Evolutionary conservation across 1,139 yeast genomes (phyloP).

Genomic region (Lodderomyces theae): DNA sequence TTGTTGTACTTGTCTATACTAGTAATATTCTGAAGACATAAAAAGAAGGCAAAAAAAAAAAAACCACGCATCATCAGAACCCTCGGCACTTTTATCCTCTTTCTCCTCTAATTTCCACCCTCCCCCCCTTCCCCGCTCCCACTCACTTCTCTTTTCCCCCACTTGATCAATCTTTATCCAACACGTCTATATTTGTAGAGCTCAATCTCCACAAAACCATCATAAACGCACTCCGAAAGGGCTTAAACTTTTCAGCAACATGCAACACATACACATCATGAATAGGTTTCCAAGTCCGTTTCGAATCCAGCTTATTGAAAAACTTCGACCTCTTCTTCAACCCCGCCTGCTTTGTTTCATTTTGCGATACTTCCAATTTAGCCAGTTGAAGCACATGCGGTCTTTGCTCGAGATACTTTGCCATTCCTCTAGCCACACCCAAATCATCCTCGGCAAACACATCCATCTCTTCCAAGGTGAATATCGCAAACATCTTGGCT

Average conservation of each 20-base stretch:
- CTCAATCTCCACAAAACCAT: slow-evolving; percentile 71
- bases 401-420: slow-evolving; percentile 56
- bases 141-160: no score
- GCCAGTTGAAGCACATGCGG: slow-evolving; percentile 49
- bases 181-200: slow-evolving; percentile 55
- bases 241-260: slow-evolving; percentile 58
- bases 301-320: slow-evolving; percentile 35
- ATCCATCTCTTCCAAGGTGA: slow-evolving; percentile 63
- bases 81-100: no score
- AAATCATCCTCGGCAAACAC: slow-evolving; percentile 78
- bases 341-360: slow-evolving; percentile 28
- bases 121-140: no score
- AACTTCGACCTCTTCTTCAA: slow-evolving; percentile 39
- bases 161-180: slow-evolving; percentile 19
- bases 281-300: slow-evolving; percentile 56
- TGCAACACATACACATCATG: slow-evolving; percentile 58
- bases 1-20: slow-evolving; percentile 7
- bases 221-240: slow-evolving; percentile 70
- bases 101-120: no score
- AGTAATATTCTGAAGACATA: neutral
- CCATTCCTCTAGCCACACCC: slow-evolving; percentile 81
- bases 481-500: slow-evolving; percentile 80
- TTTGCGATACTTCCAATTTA: slow-evolving; percentile 28
- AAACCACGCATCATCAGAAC: no score
- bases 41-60: no score